Evolutionary conservation across 2,329 filamentous ascomycete genomes (phyloP).

Genomic region (Clonostachys rosea): DNA sequence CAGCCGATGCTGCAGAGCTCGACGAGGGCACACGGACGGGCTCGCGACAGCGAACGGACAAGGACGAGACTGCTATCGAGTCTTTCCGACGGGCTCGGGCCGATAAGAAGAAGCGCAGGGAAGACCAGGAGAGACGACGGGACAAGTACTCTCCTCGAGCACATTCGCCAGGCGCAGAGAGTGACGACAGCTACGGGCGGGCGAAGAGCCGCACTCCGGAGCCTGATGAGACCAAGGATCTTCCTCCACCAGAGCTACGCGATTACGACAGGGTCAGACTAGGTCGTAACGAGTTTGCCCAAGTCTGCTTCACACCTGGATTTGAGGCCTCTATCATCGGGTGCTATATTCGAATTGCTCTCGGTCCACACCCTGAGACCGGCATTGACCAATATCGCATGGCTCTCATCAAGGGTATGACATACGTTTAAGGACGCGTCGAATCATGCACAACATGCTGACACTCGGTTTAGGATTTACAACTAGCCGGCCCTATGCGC

Average conservation of each 20-base stretch:
- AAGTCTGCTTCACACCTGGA: constrained; percentile 88
- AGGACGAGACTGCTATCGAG: constrained; percentile 63
- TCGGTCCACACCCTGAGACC: constrained; percentile 71
- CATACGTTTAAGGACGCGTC: background rate
- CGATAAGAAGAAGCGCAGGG: constrained; percentile 46
- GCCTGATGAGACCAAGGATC: constrained; percentile 63
- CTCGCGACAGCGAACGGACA: constrained; percentile 60
- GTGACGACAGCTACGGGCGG: constrained; percentile 60
- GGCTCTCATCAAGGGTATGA: constrained; percentile 76
- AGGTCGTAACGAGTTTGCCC: constrained; percentile 79
- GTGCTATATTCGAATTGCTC: constrained; percentile 80
- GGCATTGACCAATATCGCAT: constrained; percentile 81
- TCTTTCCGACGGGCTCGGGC: constrained; percentile 55
- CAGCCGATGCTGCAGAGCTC: constrained; percentile 72
- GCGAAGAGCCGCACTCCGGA: constrained; percentile 48
- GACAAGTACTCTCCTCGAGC: constrained; percentile 37
- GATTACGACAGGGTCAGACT: constrained; percentile 83
- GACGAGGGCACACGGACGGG: constrained; percentile 73
- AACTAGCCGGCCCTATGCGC: constrained; percentile 76
- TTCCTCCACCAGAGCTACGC: constrained; percentile 68
- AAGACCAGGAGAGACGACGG: constrained; percentile 55
- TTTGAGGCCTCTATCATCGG: constrained; percentile 80
- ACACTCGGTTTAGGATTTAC: constrained; percentile 59
- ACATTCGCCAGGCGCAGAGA: constrained; percentile 51
- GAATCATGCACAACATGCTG: background rate